A percentile compares a stretch with the other conserved stretches of the same genome.
Conservation (phyloP, 1,284 basidiomycete genomes). For the Exsudoporus floridanus region DNA sequence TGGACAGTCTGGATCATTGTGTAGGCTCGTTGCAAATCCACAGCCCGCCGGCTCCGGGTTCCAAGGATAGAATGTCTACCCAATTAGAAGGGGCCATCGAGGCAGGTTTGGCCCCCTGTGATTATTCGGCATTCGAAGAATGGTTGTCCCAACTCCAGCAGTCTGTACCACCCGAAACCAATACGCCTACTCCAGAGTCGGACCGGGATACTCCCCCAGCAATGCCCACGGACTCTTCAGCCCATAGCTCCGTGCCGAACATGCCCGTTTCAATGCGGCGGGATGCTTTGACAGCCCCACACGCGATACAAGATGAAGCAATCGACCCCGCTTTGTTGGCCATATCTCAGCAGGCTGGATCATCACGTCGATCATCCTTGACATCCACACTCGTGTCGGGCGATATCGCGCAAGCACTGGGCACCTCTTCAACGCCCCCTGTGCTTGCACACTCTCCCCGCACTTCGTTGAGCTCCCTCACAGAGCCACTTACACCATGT, state of each 20-base stretch:
- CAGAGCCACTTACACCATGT: slow-evolving; percentile 35
- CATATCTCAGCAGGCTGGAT: slow-evolving; percentile 19
- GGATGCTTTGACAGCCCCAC: not conserved
- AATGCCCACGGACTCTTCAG: not conserved
- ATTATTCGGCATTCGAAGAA: slow-evolving; percentile 46
- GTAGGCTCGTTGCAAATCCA: slow-evolving; percentile 3
- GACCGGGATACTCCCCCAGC: slow-evolving; percentile 8
- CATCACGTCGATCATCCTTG: not conserved
- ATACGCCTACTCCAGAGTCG: slow-evolving; percentile 8
- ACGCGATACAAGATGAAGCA: slow-evolving; percentile 20
- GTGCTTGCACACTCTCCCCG: slow-evolving; percentile 37
- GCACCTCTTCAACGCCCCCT: slow-evolving; percentile 21
- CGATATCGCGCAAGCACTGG: slow-evolving; percentile 1
- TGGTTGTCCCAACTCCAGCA: slow-evolving; percentile 52
- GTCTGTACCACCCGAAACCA: slow-evolving; percentile 32
- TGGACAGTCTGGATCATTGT: not conserved
- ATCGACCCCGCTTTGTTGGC: slow-evolving; percentile 42
- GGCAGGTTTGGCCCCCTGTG: slow-evolving; percentile 16
- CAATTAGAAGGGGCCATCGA: slow-evolving; percentile 6
- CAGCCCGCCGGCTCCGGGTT: not conserved
- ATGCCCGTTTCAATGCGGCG: not conserved
- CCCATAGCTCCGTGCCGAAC: not conserved
- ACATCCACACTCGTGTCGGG: not conserved
- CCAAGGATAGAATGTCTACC: slow-evolving; percentile 7
- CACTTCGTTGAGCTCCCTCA: slow-evolving; percentile 38